phyloP scores from a whole-genome alignment of 371 early-diverging fungal genomes.

The Syncephalastrum contaminatum region DNA sequence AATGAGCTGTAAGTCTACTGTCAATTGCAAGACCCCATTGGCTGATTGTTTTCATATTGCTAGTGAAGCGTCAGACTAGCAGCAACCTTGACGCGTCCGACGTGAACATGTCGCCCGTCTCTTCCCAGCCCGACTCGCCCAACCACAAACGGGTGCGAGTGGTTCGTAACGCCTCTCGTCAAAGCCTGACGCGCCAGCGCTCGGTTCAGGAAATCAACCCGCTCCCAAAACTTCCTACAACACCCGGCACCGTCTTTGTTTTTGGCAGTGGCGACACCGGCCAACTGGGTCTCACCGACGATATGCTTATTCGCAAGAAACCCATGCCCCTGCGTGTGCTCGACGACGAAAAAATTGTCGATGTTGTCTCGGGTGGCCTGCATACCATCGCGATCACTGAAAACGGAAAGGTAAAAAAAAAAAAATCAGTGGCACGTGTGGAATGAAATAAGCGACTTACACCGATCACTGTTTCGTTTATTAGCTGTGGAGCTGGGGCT shows the following conservation, averaged over 20 bases:
- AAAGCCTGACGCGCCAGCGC: not conserved
- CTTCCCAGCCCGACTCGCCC: too few relatives aligned
- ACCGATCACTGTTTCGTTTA: not conserved
- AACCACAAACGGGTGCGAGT: too few relatives aligned
- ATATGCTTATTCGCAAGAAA: constrained; percentile 68
- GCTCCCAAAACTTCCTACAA: constrained; percentile 23
- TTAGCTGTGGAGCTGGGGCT: constrained; percentile 93
- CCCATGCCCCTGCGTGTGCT: constrained; percentile 75
- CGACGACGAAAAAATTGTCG: constrained; percentile 60
- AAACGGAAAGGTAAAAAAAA: constrained; percentile 63
- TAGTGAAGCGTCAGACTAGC: too few relatives aligned
- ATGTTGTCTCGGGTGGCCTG: constrained; percentile 87
- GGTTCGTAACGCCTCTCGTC: too few relatives aligned
- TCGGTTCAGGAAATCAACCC: constrained; percentile 10
- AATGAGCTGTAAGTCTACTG: too few relatives aligned
- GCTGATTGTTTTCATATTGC: too few relatives aligned
- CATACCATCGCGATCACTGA: constrained; percentile 83
- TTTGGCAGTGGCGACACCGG: constrained; percentile 95
- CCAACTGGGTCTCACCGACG: constrained; percentile 95
- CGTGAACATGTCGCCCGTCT: too few relatives aligned
- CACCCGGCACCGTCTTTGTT: constrained; percentile 77
- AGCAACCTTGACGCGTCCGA: too few relatives aligned
- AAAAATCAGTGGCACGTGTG: too few relatives aligned
- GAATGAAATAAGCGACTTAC: too few relatives aligned
- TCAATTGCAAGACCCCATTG: too few relatives aligned